Percentiles rank a stretch among this genome's conserved stretches.
These are phyloP conservation scores for Nemania sp. DNA, from an alignment of 2,329 filamentous ascomycete species.

Conservation along the genomic window DNA sequence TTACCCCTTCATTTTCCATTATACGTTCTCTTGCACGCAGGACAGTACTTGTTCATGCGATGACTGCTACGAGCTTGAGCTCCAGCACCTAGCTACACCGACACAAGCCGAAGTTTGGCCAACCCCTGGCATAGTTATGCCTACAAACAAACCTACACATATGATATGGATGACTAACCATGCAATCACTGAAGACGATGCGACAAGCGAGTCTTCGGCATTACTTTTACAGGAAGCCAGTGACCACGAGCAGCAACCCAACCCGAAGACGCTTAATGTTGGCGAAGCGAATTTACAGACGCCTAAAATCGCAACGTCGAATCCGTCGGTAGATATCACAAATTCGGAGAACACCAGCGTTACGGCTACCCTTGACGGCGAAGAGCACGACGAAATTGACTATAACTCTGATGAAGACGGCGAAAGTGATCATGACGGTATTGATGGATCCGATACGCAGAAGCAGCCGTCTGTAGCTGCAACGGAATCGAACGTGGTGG, in stretches of 20 bases:
- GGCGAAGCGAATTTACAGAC: conserved; percentile 33
- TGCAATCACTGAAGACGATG: conserved; percentile 41
- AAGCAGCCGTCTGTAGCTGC: conserved; percentile 41
- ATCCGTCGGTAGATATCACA: conserved; percentile 47
- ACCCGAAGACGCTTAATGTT: conserved; percentile 2
- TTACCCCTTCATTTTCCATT: conserved; percentile 28
- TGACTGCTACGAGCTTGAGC: conserved; percentile 37
- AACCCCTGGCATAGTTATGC: conserved; percentile 21
- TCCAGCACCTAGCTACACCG: conserved; percentile 29
- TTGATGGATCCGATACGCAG: conserved; percentile 38
- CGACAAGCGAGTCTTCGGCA: conserved; percentile 29
- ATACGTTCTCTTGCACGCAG: conserved; percentile 14
- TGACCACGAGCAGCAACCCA: conserved; percentile 24
- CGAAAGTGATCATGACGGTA: conserved; percentile 42
- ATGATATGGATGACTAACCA: conserved; percentile 40
- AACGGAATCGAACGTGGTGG: conserved; percentile 41
- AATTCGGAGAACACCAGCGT: conserved; percentile 53
- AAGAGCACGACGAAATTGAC: conserved; percentile 53
- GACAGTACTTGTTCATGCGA: conserved; percentile 33
- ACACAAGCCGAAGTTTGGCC: conserved; percentile 22
- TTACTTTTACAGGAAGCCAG: conserved; percentile 26
- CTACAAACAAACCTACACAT: conserved; percentile 20
- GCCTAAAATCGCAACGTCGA: conserved; percentile 26
- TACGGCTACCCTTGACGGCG: conserved; percentile 51
- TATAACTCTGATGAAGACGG: conserved; percentile 53